Base-by-base conservation (phyloP, 495 filamentous ascomycete species). In the Clohesyomyces aquaticus region DNA sequence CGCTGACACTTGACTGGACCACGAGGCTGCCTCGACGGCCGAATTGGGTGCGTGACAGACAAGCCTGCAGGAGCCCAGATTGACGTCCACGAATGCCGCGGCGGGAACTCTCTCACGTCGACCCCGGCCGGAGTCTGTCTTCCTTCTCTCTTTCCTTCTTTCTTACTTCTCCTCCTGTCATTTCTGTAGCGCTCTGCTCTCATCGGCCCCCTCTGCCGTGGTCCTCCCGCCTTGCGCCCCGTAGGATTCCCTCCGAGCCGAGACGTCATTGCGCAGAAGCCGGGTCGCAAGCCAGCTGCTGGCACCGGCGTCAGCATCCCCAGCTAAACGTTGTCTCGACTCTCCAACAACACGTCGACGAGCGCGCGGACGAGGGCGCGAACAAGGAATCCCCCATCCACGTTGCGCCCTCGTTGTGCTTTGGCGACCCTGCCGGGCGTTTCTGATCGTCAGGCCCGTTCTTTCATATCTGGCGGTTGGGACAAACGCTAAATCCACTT, bases 301-400 rank as follows among this genome's bases (percentile, higher is more conserved):
- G 59, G 29, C 49, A 50, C 46, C 22, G 41, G 62, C 62, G 54
- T 52, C 55, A 51, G 22, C 55, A 16, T 26, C n/a, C 49, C 23
- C 32, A 19, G 23, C 18, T 55, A 48, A 55, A 49, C 49, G 46
- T 61, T 66, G 61, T 66, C 63, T n/a, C n/a, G n/a, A n/a, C n/a
- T n/a, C n/a, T 54, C 63, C 56, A 59, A 59, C 41, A 32, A 25
- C 61, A 57, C 61, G 32, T 29, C 29, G n/a, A 46, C 55, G 41
- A 21, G 28, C 53, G 52, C 61, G 43, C 55, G 29, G 25, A 46
- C 35, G 49, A 61, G 50, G 21, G 28, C 27, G 50, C 50, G 28
- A 53, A 25, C 14, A 12, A 25, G 26, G 27, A 22, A 51, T 8
- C 32, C n/a, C 6, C 32, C 48, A 51, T 51, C 14, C n/a, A 8